phyloP scores from a whole-genome alignment of 2,329 filamentous ascomycete genomes.

The Claviceps fusiformis region DNA sequence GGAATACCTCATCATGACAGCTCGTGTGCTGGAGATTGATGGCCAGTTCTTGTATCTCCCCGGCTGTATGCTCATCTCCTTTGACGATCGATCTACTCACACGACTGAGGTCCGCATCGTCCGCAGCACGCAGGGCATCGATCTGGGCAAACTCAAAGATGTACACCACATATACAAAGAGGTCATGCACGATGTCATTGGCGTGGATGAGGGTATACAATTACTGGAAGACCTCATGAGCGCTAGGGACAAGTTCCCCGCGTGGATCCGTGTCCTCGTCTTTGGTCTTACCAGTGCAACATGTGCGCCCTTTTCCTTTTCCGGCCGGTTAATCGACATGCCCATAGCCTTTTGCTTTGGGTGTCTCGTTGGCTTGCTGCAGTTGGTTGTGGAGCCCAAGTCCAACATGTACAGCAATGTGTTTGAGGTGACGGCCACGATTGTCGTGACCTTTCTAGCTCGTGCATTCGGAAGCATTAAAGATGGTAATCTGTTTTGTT shows the following conservation, averaged over 20 bases:
- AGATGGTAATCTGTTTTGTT: conserved; percentile 41
- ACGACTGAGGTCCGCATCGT: conserved; percentile 56
- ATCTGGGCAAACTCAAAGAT: conserved; percentile 48
- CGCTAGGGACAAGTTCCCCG: conserved; percentile 39
- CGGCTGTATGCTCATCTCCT: conserved; percentile 85
- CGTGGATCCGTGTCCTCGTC: conserved; percentile 42
- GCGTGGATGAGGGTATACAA: conserved; percentile 42
- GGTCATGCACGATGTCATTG: conserved; percentile 46
- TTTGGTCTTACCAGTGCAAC: conserved; percentile 60
- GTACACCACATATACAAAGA: conserved; percentile 51
- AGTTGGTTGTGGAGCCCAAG: conserved; percentile 54
- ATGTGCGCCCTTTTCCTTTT: conserved; percentile 64
- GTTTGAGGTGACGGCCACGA: conserved; percentile 48
- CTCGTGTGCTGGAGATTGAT: conserved; percentile 71
- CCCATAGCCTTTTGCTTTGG: conserved; percentile 60
- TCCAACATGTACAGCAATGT: conserved; percentile 57
- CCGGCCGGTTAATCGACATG: conserved; percentile 56
- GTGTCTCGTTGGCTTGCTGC: conserved; percentile 53
- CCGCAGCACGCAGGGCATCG: conserved; percentile 41
- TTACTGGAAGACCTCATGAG: conserved; percentile 40
- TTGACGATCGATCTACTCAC: conserved; percentile 55
- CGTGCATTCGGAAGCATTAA: conserved; percentile 49
- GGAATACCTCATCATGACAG: conserved; percentile 78
- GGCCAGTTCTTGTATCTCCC: conserved; percentile 82
- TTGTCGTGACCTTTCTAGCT: conserved; percentile 49